Evolutionary conservation across 176 grass and related monocot species (phyloP).

Genomic region (Themeda triandra): DNA sequence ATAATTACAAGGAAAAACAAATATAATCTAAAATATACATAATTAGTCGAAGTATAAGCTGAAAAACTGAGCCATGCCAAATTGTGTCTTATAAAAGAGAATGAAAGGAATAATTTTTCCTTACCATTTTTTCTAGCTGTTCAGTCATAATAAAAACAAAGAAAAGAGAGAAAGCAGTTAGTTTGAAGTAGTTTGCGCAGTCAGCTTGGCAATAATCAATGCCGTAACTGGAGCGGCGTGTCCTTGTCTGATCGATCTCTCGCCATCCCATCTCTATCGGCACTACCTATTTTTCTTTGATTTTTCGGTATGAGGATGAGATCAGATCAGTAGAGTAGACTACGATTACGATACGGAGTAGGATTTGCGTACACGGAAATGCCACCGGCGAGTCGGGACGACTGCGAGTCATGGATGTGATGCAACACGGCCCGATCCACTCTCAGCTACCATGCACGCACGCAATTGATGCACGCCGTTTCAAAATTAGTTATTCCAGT

Average conservation of each 20-base stretch:
- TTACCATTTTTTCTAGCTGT: background rate
- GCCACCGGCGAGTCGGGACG: background rate
- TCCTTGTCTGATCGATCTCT: background rate
- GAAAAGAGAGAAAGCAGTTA: background rate
- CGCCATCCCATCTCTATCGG: background rate
- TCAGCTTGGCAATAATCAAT: background rate
- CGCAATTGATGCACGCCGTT: too few relatives aligned
- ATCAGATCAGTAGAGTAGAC: background rate
- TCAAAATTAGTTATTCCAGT: too few relatives aligned
- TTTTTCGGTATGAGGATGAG: background rate
- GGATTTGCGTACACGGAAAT: slow-evolving; percentile 33
- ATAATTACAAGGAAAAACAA: background rate
- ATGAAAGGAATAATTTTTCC: background rate
- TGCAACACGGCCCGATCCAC: too few relatives aligned
- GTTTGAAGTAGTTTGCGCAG: background rate
- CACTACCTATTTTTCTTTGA: background rate
- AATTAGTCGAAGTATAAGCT: background rate
- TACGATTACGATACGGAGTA: background rate
- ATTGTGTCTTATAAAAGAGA: background rate
- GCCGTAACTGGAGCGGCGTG: background rate
- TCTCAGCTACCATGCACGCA: too few relatives aligned
- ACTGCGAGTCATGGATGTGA: background rate
- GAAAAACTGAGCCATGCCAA: background rate
- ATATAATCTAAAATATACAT: background rate
- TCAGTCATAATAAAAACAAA: background rate